phyloP scores from a whole-genome alignment of 2,329 filamentous ascomycete genomes.

The Hymenoscyphus linearis region DNA sequence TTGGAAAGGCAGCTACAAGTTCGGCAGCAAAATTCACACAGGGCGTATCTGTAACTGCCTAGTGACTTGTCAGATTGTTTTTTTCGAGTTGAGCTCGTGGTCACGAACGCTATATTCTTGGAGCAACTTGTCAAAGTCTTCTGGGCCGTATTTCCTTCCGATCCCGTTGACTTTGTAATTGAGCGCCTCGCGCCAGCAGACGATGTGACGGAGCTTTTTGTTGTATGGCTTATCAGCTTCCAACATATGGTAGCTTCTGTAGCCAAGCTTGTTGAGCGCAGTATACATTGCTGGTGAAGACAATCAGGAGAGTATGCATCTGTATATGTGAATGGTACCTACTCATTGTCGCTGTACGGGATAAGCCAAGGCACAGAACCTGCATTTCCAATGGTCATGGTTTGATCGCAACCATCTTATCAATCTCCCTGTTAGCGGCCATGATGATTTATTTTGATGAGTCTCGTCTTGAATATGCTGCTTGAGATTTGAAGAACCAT shows the following conservation, averaged over 20 bases:
- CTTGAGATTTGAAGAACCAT: no score
- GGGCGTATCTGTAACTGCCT: conserved; percentile 6
- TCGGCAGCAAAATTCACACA: conserved; percentile 6
- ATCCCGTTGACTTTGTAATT: not conserved
- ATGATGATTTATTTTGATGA: not conserved
- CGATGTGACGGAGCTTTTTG: not conserved
- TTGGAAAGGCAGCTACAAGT: conserved; percentile 5
- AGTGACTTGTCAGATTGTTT: not conserved
- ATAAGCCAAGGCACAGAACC: conserved; percentile 1
- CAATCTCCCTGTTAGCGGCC: not conserved
- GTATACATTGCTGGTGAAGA: not conserved
- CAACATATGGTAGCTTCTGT: not conserved
- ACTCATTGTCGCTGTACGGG: conserved; percentile 4
- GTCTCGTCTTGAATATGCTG: no score
- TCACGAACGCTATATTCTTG: conserved; percentile 1
- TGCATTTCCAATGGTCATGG: conserved; percentile 1
- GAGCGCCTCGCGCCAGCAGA: conserved; percentile 3
- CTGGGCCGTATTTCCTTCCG: not conserved
- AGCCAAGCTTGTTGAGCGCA: conserved; percentile 1
- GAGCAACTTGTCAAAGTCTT: conserved; percentile 5
- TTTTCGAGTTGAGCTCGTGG: not conserved
- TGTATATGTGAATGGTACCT: not conserved
- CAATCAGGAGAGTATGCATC: not conserved
- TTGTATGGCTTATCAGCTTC: not conserved
- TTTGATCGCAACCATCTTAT: not conserved